phyloP scores from a whole-genome alignment of 2,329 filamentous ascomycete genomes.

The Bipolaris sorokiniana region DNA sequence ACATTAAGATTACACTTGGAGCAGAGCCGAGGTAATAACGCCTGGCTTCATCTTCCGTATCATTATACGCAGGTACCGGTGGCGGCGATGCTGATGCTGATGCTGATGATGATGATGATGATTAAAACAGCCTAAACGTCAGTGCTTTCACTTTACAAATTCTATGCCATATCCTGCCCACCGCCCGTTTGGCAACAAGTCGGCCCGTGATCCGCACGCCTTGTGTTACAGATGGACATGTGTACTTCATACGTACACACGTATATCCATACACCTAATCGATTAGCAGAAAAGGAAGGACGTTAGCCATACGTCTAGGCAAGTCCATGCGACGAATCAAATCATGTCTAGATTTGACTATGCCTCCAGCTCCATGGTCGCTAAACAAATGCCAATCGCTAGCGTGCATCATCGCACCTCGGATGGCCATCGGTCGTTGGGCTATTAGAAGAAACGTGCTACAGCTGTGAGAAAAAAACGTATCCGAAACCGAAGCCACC shows the following conservation, averaged over 20 bases:
- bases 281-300: slow-evolving; percentile 17
- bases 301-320: slow-evolving; percentile 9
- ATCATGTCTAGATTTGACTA: background rate
- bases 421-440: background rate
- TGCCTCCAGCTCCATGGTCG: background rate
- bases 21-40: slow-evolving; percentile 14
- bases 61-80: background rate
- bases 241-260: too few species aligned
- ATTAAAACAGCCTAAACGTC: background rate
- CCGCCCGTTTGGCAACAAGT: slow-evolving; percentile 22
- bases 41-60: background rate
- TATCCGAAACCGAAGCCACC: background rate
- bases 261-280: background rate
- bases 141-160: slow-evolving; percentile 19
- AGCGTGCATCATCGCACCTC: background rate
- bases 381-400: background rate
- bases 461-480: background rate
- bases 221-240: background rate
- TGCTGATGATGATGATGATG: background rate
- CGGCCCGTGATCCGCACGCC: slow-evolving; percentile 27
- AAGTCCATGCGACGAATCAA: background rate
- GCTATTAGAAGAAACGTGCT: background rate
- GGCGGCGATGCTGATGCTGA: background rate
- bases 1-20: slow-evolving; percentile 22
- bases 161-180: slow-evolving; percentile 19